Percentiles rank a stretch among this genome's conserved stretches.
Conservation (phyloP, 306 rosid species). For the Rosa rugosa region DNA sequence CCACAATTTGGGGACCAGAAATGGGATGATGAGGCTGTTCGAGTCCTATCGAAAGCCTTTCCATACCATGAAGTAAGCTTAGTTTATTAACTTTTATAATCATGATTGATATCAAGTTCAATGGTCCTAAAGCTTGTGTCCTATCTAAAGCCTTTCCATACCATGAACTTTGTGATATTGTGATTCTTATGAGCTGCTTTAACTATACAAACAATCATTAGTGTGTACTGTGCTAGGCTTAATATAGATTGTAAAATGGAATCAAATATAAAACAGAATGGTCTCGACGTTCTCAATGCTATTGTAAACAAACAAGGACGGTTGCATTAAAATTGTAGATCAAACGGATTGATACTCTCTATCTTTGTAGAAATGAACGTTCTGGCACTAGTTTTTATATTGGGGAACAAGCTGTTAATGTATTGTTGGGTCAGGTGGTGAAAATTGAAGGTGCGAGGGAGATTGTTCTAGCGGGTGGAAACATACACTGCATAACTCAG, state of each 20-base stretch:
- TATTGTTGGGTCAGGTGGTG: constrained; percentile 55
- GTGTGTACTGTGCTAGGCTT: neutral
- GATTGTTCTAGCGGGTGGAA: constrained; percentile 89
- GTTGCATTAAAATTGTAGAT: neutral
- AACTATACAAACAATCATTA: neutral
- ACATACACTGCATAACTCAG: constrained; percentile 94
- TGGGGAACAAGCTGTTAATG: constrained; percentile 4
- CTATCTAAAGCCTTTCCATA: no score
- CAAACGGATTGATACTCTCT: neutral
- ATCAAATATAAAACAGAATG: neutral
- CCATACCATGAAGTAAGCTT: constrained; percentile 68
- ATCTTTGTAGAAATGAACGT: no score
- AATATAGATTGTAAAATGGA: neutral
- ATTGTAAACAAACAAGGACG: neutral
- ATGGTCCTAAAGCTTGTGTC: no score
- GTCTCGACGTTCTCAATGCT: neutral
- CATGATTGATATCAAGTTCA: neutral
- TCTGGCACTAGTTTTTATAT: neutral
- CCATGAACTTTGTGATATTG: neutral
- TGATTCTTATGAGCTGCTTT: neutral
- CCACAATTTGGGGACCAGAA: constrained; percentile 92
- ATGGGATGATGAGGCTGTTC: constrained; percentile 79
- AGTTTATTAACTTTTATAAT: neutral
- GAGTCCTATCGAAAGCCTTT: constrained; percentile 65
- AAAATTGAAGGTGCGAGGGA: constrained; percentile 86